A percentile compares a stretch with the other conserved stretches of the same genome.
Conservation (phyloP, 345 rosid genomes). For the Citrus unshiu region DNA sequence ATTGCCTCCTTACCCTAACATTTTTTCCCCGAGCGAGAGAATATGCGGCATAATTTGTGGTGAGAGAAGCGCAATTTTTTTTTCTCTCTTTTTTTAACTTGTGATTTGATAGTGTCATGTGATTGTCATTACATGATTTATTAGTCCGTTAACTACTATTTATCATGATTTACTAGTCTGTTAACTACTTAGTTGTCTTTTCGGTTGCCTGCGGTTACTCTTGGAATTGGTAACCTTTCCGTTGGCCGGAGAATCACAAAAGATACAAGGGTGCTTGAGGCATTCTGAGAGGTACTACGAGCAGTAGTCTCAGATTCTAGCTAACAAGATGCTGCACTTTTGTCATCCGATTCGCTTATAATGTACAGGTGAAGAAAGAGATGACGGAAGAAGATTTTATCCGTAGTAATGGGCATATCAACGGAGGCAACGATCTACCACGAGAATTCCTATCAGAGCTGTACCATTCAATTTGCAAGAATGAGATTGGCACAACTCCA, state of each 20-base stretch:
- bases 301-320: constrained; percentile 85
- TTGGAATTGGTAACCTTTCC: constrained; percentile 68
- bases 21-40: constrained; percentile 16
- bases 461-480: constrained; percentile 84
- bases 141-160: no score
- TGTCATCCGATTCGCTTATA: constrained; percentile 86
- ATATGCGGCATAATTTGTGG: constrained; percentile 20
- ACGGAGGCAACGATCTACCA: constrained; percentile 89
- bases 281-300: constrained; percentile 96
- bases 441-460: constrained; percentile 81
- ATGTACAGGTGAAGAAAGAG: constrained; percentile 96
- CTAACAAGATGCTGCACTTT: constrained; percentile 94
- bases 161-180: no score
- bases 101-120: no score
- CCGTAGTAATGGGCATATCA: constrained; percentile 85
- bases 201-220: constrained; percentile 47
- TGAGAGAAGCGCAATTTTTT: not conserved
- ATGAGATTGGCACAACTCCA: constrained; percentile 94
- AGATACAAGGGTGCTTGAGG: constrained; percentile 97
- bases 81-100: no score
- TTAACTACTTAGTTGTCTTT: no score
- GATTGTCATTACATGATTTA: no score
- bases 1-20: not conserved
- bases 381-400: constrained; percentile 98
- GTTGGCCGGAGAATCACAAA: constrained; percentile 97